Evolutionary conservation across 2,329 filamentous ascomycete species (phyloP), one percentile per base, ranked within the genome.

Genomic region (Ceratocystis huliohia): DNA sequence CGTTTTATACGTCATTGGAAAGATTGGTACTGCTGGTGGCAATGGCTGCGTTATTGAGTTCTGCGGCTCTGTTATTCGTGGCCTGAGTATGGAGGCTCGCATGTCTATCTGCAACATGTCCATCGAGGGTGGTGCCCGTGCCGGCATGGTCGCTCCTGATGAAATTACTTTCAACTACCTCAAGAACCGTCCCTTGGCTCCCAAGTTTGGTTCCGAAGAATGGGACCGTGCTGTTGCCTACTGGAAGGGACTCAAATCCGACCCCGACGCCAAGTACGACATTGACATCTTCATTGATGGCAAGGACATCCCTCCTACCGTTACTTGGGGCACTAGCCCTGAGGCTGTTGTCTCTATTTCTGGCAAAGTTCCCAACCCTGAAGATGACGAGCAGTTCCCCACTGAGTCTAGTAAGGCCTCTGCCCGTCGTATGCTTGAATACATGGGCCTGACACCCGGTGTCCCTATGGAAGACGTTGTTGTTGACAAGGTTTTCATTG

Each of bases 51-150:
- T 97, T 70, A 96, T 99, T 72, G 94, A 99, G 79, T 99, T 93
- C 80, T 96, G 91, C 74, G 94, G 94, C 68, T 96, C 92, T 64
- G 90, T 94, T 69, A 96, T 99, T 74, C 86, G 91, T 71, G 79
- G 78, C 69, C 81, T 97, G 72, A 96, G 90, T 77, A 96, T 99
- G 84, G 94, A 97, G 78, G 94, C 93, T 56, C 86, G 94, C 71
- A 97, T 99, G 94, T 96, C 92, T 69, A 96, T 99, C 75, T 97
- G 94, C 81, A 99, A 99, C 80, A 97, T 97, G 94, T 91, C 92
- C 15, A 96, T 97, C 71, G 94, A 99, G 80, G 94, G 83, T 71
- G 94, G 94, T 77, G 94, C 94, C 61, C 84, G 94, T 78, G 93
- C 93, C 68, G 94, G 94, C 71, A 96, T 99, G 91, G 87, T 99